Conservation (phyloP, 148 eudicot genomes). For the Nepenthes gracilis region DNA sequence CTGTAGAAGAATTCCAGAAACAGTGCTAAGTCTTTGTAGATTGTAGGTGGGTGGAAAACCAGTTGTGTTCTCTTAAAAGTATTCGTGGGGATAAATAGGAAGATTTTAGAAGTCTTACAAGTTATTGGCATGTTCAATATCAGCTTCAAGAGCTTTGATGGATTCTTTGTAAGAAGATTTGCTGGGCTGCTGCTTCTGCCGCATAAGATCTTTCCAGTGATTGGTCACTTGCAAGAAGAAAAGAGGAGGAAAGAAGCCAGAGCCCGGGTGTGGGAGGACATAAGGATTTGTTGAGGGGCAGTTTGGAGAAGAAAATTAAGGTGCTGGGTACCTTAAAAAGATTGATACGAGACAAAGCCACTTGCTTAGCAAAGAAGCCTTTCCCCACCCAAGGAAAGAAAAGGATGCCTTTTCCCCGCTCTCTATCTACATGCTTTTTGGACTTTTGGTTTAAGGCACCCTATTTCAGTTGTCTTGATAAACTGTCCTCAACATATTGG, state of each 20-base stretch:
- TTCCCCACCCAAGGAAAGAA: constrained; percentile 34
- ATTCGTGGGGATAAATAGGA: not conserved
- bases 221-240: not conserved
- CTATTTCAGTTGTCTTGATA: no score
- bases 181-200: constrained; percentile 40
- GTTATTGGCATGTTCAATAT: constrained; percentile 81
- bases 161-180: constrained; percentile 63
- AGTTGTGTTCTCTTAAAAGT: not conserved
- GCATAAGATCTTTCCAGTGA: constrained; percentile 22
- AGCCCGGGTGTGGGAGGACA: not conserved
- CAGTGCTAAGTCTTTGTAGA: not conserved
- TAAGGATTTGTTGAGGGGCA: not conserved
- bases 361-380: constrained; percentile 40
- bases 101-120: constrained; percentile 31
- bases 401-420: constrained; percentile 26
- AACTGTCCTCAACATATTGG: no score
- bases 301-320: constrained; percentile 2
- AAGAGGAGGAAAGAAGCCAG: constrained; percentile 1
- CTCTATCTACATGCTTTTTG: no score
- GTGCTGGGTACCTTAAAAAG: constrained; percentile 6
- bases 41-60: not conserved
- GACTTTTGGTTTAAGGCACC: no score
- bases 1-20: not conserved
- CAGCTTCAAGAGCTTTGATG: constrained; percentile 74
- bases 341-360: constrained; percentile 7